Evolutionary conservation across 495 filamentous ascomycete species (phyloP).

Genomic region (Penicillium waksmanii): DNA sequence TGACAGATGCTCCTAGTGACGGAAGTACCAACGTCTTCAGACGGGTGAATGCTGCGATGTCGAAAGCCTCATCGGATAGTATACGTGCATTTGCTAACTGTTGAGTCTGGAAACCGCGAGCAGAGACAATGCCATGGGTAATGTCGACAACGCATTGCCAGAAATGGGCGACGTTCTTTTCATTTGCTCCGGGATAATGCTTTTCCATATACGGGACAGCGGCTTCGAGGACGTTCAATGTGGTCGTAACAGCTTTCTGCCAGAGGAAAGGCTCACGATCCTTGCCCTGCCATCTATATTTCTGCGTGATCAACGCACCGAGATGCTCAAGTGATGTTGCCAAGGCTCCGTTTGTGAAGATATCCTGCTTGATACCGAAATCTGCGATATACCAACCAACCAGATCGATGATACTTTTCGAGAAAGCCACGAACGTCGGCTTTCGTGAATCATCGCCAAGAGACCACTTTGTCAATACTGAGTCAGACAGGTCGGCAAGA

Average conservation of each 20-base stretch:
- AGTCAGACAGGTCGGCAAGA: slow-evolving; percentile 66
- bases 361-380: slow-evolving; percentile 63
- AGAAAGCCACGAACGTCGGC: slow-evolving; percentile 85
- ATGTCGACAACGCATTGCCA: slow-evolving; percentile 47
- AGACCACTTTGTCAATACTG: slow-evolving; percentile 60
- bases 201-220: slow-evolving; percentile 64
- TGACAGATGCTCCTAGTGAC: slow-evolving; percentile 62
- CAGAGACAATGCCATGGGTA: slow-evolving; percentile 46
- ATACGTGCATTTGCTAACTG: slow-evolving; percentile 34
- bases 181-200: slow-evolving; percentile 40
- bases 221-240: slow-evolving; percentile 68
- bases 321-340: slow-evolving; percentile 64
- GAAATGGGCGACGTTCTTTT: slow-evolving; percentile 40
- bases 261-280: slow-evolving; percentile 67
- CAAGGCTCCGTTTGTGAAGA: slow-evolving; percentile 68
- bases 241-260: slow-evolving; percentile 73
- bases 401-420: slow-evolving; percentile 73
- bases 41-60: slow-evolving; percentile 72
- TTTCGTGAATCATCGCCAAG: slow-evolving; percentile 41
- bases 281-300: slow-evolving; percentile 71
- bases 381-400: slow-evolving; percentile 64
- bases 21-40: slow-evolving; percentile 75
- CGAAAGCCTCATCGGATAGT: slow-evolving; percentile 66
- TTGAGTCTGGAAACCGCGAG: slow-evolving; percentile 36
- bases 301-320: slow-evolving; percentile 66